These are phyloP conservation scores for Aurifilum marmelostoma DNA, from an alignment of 2,329 filamentous ascomycete genomes.

Conservation along the genomic window DNA sequence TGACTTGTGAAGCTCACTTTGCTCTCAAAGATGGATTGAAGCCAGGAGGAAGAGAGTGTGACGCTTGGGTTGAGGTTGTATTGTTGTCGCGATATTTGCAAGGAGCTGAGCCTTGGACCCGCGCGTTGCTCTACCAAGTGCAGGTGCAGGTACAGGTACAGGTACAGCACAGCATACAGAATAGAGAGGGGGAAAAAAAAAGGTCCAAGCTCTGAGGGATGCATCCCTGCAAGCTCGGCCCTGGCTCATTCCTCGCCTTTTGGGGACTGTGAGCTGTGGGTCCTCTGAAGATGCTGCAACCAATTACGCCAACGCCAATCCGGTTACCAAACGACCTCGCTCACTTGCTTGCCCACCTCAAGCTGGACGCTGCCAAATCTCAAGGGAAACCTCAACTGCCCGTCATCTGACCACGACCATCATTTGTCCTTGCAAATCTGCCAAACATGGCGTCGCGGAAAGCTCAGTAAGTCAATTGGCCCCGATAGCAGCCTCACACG, in stretches of 20 bases:
- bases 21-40: neutral
- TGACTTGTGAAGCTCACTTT: neutral
- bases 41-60: neutral
- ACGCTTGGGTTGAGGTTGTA: neutral
- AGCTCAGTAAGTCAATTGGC: slow-evolving; percentile 53
- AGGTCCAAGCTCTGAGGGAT: slow-evolving; percentile 3
- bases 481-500: neutral
- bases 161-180: neutral
- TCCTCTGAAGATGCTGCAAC: neutral
- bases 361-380: slow-evolving; percentile 13
- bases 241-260: neutral
- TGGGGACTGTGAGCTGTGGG: neutral
- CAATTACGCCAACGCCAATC: slow-evolving; percentile 31
- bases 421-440: slow-evolving; percentile 40
- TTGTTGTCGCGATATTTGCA: neutral
- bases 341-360: slow-evolving; percentile 5
- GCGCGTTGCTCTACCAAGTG: neutral
- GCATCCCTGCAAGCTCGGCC: slow-evolving; percentile 7
- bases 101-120: neutral
- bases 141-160: neutral
- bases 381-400: slow-evolving; percentile 28
- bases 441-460: slow-evolving; percentile 64
- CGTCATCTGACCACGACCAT: slow-evolving; percentile 23
- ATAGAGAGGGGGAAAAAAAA: slow-evolving; percentile 3
- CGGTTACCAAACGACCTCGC: slow-evolving; percentile 31